Conservation (phyloP, 2,329 filamentous ascomycete genomes). For the Fusarium sp. region DNA sequence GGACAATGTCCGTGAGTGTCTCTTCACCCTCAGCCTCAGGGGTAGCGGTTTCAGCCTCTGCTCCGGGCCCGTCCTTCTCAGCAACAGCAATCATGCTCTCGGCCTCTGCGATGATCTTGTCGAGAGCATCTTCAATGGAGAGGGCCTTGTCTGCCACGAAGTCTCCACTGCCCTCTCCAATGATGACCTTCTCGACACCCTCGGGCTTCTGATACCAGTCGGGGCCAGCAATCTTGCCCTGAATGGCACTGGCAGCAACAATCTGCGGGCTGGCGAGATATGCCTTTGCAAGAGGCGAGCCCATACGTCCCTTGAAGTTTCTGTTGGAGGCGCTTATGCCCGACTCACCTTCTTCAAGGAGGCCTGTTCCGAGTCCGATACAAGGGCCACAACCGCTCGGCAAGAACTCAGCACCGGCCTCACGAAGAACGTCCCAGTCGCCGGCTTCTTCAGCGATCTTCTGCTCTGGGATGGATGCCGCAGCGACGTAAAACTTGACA, state of each 20-base stretch:
- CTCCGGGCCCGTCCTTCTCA: constrained; percentile 55
- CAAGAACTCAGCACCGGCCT: constrained; percentile 80
- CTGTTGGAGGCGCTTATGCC: constrained; percentile 87
- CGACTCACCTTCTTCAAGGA: constrained; percentile 87
- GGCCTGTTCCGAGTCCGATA: constrained; percentile 84
- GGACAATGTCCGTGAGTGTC: constrained; percentile 76
- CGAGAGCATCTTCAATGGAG: constrained; percentile 76
- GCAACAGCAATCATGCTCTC: constrained; percentile 71
- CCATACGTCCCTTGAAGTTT: constrained; percentile 95
- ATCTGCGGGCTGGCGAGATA: constrained; percentile 92
- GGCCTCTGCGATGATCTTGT: constrained; percentile 76
- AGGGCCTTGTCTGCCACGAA: constrained; percentile 72
- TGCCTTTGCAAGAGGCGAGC: constrained; percentile 72
- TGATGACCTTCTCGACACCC: constrained; percentile 73
- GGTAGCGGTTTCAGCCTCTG: not conserved
- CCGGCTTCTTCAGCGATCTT: constrained; percentile 80
- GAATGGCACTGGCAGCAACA: constrained; percentile 87
- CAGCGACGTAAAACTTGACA: constrained; percentile 90
- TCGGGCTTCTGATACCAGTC: constrained; percentile 82
- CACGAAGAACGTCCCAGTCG: constrained; percentile 85
- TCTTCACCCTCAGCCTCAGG: constrained; percentile 47
- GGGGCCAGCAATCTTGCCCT: constrained; percentile 79
- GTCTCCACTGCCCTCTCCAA: constrained; percentile 79
- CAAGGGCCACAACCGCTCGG: constrained; percentile 85
- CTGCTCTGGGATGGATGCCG: constrained; percentile 85